Evolutionary conservation across 78 protist species (phyloP), one percentile per base, ranked within the genome.

Genomic region (Paulinella micropora): DNA sequence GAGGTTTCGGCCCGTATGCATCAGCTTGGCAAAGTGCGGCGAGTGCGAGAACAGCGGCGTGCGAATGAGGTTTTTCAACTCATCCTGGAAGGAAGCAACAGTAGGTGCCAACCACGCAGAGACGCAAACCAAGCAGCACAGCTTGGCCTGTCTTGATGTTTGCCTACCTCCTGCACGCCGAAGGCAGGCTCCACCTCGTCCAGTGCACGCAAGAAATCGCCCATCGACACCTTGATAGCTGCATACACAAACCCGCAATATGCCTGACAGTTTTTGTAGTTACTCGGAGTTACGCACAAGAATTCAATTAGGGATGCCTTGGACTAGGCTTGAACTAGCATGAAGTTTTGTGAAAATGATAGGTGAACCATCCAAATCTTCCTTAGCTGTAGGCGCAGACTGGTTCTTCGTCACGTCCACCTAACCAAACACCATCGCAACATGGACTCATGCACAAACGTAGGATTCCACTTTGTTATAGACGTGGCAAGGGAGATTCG

Each of bases 161-260:
- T n/a, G n/a, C n/a, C n/a, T n/a, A n/a, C 98, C 35, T 89, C 91
- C 26, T 64, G 40, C 37, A 69, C 92, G 84, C 99, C 99, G 39
- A 94, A 97, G 32, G 96, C 96, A 15, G 98, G 98, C 29, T 91
- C 90, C 69, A 96, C 92, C n/a, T 96, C 98, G 0, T 3, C 1
- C 36, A 97, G 86, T 15, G 99, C 98, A 4, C 88, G 85, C 81
- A 39, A 31, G 79, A 98, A 98, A 91, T 98, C 98, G 29, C 86
- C 92, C 81, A 40, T 35, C 79, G 82, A 81, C 41, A 91, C 41
- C 51, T n/a, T n/a, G n/a, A n/a, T n/a, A n/a, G n/a, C n/a, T n/a
- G n/a, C n/a, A n/a, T n/a, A n/a, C n/a, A n/a, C n/a, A n/a, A n/a
- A n/a, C n/a, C n/a, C n/a, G n/a, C n/a, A n/a, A n/a, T n/a, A n/a